Conservation (phyloP, 352 stramenopile species). For the Globisporangium okanoganense region DNA sequence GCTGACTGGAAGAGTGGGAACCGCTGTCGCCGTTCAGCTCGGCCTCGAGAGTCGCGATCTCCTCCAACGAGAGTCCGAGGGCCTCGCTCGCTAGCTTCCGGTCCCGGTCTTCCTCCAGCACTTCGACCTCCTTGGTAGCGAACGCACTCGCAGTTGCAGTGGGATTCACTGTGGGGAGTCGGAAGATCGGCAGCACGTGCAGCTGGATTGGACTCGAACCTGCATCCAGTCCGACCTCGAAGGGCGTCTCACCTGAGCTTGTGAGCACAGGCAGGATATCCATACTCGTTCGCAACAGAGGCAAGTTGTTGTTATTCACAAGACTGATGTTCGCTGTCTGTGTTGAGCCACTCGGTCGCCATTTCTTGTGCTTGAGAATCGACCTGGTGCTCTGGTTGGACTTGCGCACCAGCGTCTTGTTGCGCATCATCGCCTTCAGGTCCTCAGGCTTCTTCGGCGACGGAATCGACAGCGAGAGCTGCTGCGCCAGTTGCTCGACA, state of each 20-base stretch:
- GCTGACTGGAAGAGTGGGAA: neutral
- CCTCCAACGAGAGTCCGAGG: slow-evolving; percentile 56
- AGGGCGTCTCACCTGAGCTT: slow-evolving; percentile 60
- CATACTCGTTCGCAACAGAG: slow-evolving; percentile 26
- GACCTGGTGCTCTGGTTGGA: slow-evolving; percentile 41
- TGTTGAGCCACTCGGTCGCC: neutral
- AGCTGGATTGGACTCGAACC: slow-evolving; percentile 18
- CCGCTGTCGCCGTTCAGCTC: slow-evolving; percentile 27
- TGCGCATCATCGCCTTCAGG: slow-evolving; percentile 38
- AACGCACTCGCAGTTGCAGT: slow-evolving; percentile 31
- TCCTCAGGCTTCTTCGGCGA: slow-evolving; percentile 14
- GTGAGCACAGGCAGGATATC: slow-evolving; percentile 77
- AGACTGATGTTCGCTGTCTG: neutral
- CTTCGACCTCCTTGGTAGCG: slow-evolving; percentile 35
- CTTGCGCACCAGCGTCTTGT: slow-evolving; percentile 37
- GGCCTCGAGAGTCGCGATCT: slow-evolving; percentile 63
- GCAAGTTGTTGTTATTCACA: neutral
- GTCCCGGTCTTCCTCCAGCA: slow-evolving; percentile 45
- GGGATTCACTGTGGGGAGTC: slow-evolving; percentile 57
- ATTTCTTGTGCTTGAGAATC: slow-evolving; percentile 46
- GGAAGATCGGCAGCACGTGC: slow-evolving; percentile 67
- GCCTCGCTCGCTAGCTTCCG: slow-evolving; percentile 59
- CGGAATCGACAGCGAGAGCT: slow-evolving; percentile 23
- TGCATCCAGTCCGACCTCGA: slow-evolving; percentile 55
- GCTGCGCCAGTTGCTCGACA: slow-evolving; percentile 39